Base-by-base conservation (phyloP, 1,284 basidiomycete species). In the Sanghuangporus sanghuang region DNA sequence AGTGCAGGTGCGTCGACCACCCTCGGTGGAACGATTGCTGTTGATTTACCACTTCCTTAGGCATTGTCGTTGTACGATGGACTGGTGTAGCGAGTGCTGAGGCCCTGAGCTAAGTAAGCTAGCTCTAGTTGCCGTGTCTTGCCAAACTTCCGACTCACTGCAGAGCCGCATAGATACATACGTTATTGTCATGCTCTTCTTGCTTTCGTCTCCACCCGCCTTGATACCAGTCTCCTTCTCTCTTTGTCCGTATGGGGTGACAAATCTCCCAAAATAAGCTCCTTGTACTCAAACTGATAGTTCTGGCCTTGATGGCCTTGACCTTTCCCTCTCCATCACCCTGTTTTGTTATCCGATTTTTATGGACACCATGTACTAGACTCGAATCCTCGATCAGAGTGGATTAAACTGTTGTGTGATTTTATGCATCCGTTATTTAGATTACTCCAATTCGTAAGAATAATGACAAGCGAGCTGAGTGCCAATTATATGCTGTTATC, bases 1-100 rank as follows among this genome's bases (percentile, higher is more conserved):
- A 74, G 95, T 98, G 23, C 94, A 97, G 86, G 95, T 91, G 66
- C 66, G 83, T 73, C 35, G 8, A 23, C 6, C 32, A 39, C 23
- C 23, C 32, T 61, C 35, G 64, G 38, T 11, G 9, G 50, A 5
- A 11, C 14, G n/a, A 48, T 23, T 44, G 14, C 42, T 32, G 42
- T 21, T 50, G 59, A 60, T 14, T 50, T 40, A 35, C 59, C 35
- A 27, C 46, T 32, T 3, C 27, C 27, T 32, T 32, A 80, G 78
- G 79, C 80, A 21, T 71, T 82, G 56, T 79, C 78, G 42, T 72
- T 82, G 23, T 82, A 82, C 69, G 80, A 82, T 63, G 80, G 80
- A 27, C 72, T 82, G 48, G 80, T 82, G 50, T 81, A 75, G 66
- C 32, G 2, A 7, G 23, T 27, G 38, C 36, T n/a, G 23, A 23